Evolutionary conservation across 805 yeast genomes (phyloP).

Genomic region (Zygosaccharomyces bisporus): DNA sequence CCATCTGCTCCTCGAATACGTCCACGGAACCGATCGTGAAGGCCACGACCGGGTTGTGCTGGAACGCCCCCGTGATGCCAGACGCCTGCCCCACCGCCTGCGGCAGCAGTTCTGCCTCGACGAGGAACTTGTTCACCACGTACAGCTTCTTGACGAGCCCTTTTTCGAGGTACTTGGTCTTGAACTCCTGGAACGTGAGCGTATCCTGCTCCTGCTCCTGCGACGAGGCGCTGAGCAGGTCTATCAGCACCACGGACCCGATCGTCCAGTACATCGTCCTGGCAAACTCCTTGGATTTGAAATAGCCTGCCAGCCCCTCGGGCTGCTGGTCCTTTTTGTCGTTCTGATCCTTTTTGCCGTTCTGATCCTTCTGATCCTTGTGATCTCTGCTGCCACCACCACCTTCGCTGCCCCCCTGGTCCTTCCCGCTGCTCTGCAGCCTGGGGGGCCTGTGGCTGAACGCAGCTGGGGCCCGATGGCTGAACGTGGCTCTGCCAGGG

Average conservation of each 20-base stretch:
- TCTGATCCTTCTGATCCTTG: constrained; percentile 10
- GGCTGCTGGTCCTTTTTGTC: constrained; percentile 23
- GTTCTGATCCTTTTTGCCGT: constrained; percentile 10
- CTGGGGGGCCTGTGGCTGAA: neutral
- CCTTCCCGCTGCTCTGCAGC: constrained; percentile 1
- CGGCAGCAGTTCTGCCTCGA: constrained; percentile 60
- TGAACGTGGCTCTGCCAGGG: neutral
- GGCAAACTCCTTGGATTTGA: constrained; percentile 42
- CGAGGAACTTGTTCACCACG: constrained; percentile 70
- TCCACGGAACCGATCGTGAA: constrained; percentile 90
- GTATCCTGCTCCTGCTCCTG: constrained; percentile 28
- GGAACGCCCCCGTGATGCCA: constrained; percentile 15
- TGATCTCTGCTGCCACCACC: too few species aligned
- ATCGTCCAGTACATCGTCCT: constrained; percentile 39
- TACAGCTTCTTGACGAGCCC: constrained; percentile 72
- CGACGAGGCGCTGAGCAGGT: constrained; percentile 25
- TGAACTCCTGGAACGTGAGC: constrained; percentile 77
- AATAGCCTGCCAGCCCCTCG: constrained; percentile 33
- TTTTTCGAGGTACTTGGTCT: constrained; percentile 67
- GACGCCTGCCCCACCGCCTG: constrained; percentile 32
- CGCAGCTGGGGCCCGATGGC: neutral
- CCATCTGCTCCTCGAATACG: constrained; percentile 78
- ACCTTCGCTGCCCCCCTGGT: too few species aligned
- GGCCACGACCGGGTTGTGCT: constrained; percentile 45
- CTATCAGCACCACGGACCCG: constrained; percentile 39